phyloP scores from a whole-genome alignment of 441 rosid species.

The Syzygium malaccense region DNA sequence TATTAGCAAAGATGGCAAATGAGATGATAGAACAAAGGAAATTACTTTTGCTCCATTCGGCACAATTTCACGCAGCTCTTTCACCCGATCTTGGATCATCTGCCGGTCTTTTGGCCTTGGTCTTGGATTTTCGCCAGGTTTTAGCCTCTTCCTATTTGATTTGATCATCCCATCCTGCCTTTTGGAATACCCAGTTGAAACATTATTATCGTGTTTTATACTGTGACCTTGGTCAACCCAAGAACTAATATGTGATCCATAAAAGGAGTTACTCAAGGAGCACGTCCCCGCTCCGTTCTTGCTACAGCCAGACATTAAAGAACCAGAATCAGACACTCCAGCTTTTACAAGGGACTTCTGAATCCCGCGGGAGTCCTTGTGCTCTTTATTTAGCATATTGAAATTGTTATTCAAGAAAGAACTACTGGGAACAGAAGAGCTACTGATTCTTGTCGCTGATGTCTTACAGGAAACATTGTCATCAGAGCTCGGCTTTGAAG shows the following conservation, averaged over 20 bases:
- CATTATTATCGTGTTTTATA: conserved; percentile 38
- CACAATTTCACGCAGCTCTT: conserved; percentile 93
- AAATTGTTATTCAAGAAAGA: not conserved
- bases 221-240: conserved; percentile 67
- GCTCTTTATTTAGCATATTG: not conserved
- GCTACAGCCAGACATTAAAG: not conserved
- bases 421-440: not conserved
- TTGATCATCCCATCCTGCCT: conserved; percentile 51
- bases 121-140: conserved; percentile 90
- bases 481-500: not conserved
- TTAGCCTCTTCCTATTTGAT: conserved; percentile 77
- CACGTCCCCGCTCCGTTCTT: not conserved
- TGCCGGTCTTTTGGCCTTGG: conserved; percentile 99
- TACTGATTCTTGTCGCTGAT: not conserved
- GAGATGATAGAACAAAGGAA: not conserved
- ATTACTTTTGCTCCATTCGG: conserved; percentile 90
- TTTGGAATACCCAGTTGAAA: conserved; percentile 54
- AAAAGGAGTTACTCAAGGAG: conserved; percentile 25
- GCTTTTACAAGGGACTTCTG: not conserved
- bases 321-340: not conserved
- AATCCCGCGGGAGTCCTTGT: not conserved
- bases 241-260: conserved; percentile 76
- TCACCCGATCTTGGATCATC: conserved; percentile 97
- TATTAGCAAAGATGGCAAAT: not conserved
- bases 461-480: not conserved